These are phyloP conservation scores for Volvariella surrecta DNA, from an alignment of 1,284 basidiomycete genomes.

Conservation along the genomic window DNA sequence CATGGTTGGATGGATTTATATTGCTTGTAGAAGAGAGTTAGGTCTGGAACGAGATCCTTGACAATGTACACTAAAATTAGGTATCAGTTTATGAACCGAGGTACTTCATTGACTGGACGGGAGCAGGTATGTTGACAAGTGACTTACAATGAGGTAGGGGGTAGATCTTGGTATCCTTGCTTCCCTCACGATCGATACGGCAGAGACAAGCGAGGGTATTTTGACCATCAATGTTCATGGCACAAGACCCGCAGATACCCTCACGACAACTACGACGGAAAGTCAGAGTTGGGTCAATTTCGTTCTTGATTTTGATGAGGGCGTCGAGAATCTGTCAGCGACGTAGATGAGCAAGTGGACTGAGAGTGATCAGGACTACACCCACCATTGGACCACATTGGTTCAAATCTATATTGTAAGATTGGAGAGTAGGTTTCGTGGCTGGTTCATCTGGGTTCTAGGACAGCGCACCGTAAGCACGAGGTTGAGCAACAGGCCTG, in stretches of 20 bases:
- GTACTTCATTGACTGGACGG: background rate
- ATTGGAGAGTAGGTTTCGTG: constrained; percentile 87
- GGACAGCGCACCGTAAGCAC: background rate
- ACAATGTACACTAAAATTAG: constrained; percentile 85
- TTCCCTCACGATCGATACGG: constrained; percentile 76
- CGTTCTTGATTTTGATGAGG: constrained; percentile 99
- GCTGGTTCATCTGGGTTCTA: constrained; percentile 95
- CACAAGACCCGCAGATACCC: constrained; percentile 97
- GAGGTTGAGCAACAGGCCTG: background rate
- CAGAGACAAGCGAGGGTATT: constrained; percentile 98
- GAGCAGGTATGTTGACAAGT: background rate
- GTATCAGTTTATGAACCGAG: background rate
- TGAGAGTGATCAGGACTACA: constrained; percentile 8
- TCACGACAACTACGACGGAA: constrained; percentile 97
- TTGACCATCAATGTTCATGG: constrained; percentile 98
- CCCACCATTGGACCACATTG: constrained; percentile 93
- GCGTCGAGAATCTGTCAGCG: constrained; percentile 69
- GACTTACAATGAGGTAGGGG: constrained; percentile 94
- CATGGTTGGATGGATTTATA: constrained; percentile 99
- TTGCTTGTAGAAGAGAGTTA: constrained; percentile 96
- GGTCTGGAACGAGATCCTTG: constrained; percentile 92
- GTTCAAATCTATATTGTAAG: constrained; percentile 90
- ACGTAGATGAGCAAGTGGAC: background rate
- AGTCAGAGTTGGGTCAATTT: constrained; percentile 92
- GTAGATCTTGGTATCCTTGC: constrained; percentile 87